These are phyloP conservation scores for Cyberlindnera japonica DNA, from an alignment of 805 yeast species.

Conservation along the genomic window DNA sequence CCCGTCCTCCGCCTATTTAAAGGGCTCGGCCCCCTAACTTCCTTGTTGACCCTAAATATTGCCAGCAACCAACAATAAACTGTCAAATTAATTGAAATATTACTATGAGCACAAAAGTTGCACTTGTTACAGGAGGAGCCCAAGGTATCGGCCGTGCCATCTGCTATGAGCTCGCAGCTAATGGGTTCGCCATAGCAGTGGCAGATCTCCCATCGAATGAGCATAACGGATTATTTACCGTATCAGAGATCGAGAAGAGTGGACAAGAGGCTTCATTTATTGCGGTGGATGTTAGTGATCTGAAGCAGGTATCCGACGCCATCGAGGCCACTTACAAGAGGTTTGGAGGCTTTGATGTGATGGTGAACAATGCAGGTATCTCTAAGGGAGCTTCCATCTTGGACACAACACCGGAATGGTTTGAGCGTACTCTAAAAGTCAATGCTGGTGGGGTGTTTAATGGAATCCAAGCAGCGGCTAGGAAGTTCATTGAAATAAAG, in stretches of 20 bases:
- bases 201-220: conserved; percentile 25
- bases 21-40: too few relatives aligned
- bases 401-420: conserved; percentile 28
- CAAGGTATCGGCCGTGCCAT: conserved; percentile 87
- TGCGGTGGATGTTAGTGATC: conserved; percentile 2
- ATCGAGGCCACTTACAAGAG: conserved; percentile 26
- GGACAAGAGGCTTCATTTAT: background rate
- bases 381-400: conserved; percentile 23
- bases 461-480: conserved; percentile 32
- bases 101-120: too few relatives aligned
- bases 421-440: conserved; percentile 22
- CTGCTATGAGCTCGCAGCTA: conserved; percentile 68
- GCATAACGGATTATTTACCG: conserved; percentile 14
- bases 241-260: background rate
- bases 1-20: too few relatives aligned
- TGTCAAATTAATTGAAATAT: too few relatives aligned
- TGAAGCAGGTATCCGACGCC: conserved; percentile 21
- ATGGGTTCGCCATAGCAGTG: conserved; percentile 46
- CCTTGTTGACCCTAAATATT: background rate
- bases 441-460: conserved; percentile 31
- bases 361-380: conserved; percentile 36
- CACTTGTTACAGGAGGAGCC: conserved; percentile 83
- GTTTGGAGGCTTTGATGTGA: conserved; percentile 31
- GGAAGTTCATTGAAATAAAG: conserved; percentile 23
- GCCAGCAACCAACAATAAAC: background rate